Evolutionary conservation across 768 basidiomycete genomes (phyloP), one percentile per base, ranked within the genome.

Genomic region (Rhizopogon vulgaris): DNA sequence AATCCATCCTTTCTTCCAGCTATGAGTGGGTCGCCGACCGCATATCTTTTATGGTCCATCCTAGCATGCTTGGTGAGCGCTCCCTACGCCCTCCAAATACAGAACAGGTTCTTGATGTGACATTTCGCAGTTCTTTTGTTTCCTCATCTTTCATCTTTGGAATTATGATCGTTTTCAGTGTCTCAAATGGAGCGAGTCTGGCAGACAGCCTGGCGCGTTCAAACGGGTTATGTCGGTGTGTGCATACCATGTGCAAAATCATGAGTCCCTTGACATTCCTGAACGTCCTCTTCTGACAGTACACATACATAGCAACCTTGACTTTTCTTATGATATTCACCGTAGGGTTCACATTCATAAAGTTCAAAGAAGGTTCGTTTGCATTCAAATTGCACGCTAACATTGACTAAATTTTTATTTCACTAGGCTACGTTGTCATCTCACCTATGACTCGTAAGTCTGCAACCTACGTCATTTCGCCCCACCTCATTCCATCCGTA

Each of bases 141-240:
- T 88, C 65, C 75, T 90, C 51, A 60, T 86, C 42, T 72, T 78
- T 58, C 89, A 91, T 65, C 76, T 91, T n/a, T 91, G 86, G 85
- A 73, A 71, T 56, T 91, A 90, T 60, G 89, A 91, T 69, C 76
- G 69, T 53, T 87, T 90, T 67, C 75, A 82, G 55, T 90, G 89
- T 67, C 67, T 90, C 41, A 77, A 72, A 66, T 90, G 87, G 87
- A 76, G 38, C 43, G 57, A 81, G 63, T 75, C 82, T 12, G 87
- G 86, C 32, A 76, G 86, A 48, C 86, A 87, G 64, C 86, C 85
- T 52, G 90, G 90, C 51, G 82, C 89, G 11, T 92, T 92, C 78
- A 90, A 87, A 70, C 78, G 90, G 47, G 77, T 92, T 62, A 92
- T 92, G 90, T 91, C 87, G n/a, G 87, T 90, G 62, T 62, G 82